Base-by-base conservation (phyloP, 352 stramenopile species). In the Nothophytophthora sp. region DNA sequence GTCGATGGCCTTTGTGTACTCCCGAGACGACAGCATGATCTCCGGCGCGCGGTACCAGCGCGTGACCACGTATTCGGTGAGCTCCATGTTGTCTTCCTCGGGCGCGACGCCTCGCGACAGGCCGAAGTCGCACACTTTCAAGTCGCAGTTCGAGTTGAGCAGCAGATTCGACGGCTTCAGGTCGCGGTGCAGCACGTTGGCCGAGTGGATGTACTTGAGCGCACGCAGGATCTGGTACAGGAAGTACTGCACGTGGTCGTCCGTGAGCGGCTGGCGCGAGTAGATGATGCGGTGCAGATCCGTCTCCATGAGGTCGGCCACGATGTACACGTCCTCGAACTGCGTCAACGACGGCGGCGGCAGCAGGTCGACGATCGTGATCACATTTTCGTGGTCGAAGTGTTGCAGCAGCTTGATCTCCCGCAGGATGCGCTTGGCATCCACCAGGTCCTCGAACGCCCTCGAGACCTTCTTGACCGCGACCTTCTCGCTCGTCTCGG, bases 211-310 rank as follows among this genome's bases (percentile, higher is more conserved):
- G 38, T 96, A 96, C 73, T 97, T 95, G 42, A 99, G 72, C 16
- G 88, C 92, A 34, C 92, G 85, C 15, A 99, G 76, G 56, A 99
- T 98, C 86, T 99, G 91, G 60, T 97, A 98, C 24, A 97, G 59
- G 57, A 98, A 97, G 60, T 96, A 97, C 60, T 97, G 91, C 49
- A 97, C 86, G 45, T 98, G 91, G 37, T 97, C 91, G 45, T 97
- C 91, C 11, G 85, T 96, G 34, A 98, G 86, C 6, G 78, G 71
- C 58, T 98, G 91, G 7, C 81, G 73, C n/a, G 92, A 98, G 71
- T 99, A 98, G 59, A 99, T 99, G 58, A 99, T 98, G 44, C 95
- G 87, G 70, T 99, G 96, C 40, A 99, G 69, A 69, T 99, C 97
- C 0, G 96, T 99, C 67, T 99, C 96, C 96, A 99, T 99, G 43